Base-by-base conservation (phyloP, 169 alveolate genomes). In the Babesia sp. region DNA sequence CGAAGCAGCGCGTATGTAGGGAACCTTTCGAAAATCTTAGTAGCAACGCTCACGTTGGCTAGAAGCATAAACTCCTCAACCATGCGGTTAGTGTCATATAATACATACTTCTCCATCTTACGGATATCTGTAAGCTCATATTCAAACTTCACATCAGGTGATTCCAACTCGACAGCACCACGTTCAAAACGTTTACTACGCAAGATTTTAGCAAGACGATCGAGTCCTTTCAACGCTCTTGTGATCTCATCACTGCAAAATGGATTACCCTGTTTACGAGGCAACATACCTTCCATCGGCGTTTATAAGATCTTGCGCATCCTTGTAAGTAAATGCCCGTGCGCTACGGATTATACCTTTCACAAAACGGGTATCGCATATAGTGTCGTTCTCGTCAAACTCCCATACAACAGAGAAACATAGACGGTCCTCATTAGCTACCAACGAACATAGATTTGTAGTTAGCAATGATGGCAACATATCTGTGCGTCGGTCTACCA, bases 61-160 rank as follows among this genome's bases (percentile, higher is more conserved):
- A 97, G 83, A 67, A 98, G 92, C 99, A 98, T 98, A 87, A 97
- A 96, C 86, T 98, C 99, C 87, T 98, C 99, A 55, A 79, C 84
- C 88, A 88, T 77, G 29, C 80, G 67, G 68, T 88, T 88, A 48
- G 97, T 91, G 29, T 90, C 95, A 45, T 87, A 91, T 0, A 78
- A 42, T 1, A 75, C 61, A 57, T 91, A 91, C 29, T 87, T 85
- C 64, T 85, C 86, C 79, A 91, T 59, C 55, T 88, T 89, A 69
- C 81, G 69, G 20, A 87, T 82, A 53, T 86, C 82, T 11, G 85
- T 53, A 66, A 92, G 91, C 60, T 95, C 97, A 51, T 92, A 78
- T 59, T 96, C 97, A 85, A 96, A 92, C 85, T 78, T 78, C 22
- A 76, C 86, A 33, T 96, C 98, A 53, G 98, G 94, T 14, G 98